phyloP scores from a whole-genome alignment of 345 rosid genomes.

The Excoecaria cochinchinensis region DNA sequence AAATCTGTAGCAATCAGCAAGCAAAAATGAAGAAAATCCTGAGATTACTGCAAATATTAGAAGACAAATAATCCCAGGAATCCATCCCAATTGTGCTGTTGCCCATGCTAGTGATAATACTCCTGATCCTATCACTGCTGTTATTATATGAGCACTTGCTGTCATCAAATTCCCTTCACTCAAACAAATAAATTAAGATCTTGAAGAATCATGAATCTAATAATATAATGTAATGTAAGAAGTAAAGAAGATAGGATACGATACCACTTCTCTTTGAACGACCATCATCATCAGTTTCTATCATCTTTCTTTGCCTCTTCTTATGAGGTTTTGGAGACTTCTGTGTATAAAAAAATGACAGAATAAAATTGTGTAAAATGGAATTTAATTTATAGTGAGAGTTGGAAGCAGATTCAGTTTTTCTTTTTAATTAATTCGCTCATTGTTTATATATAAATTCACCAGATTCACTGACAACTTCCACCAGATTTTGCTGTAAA shows the following conservation, averaged over 20 bases:
- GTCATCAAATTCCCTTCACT: conserved; percentile 7
- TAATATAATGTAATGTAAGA: too few relatives aligned
- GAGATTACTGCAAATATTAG: conserved; percentile 1
- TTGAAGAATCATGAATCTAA: too few relatives aligned
- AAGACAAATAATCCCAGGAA: conserved; percentile 4
- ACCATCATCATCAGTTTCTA: conserved; percentile 15
- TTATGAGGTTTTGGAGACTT: neutral
- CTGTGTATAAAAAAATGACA: neutral
- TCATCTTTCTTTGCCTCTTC: neutral
- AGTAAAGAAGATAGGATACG: neutral
- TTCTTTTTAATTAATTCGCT: neutral
- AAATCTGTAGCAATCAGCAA: conserved; percentile 15
- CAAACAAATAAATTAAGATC: too few relatives aligned
- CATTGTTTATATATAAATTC: neutral
- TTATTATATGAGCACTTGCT: conserved; percentile 19
- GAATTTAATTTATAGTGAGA: too few relatives aligned
- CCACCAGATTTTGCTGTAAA: conserved; percentile 2
- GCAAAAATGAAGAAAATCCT: conserved; percentile 10
- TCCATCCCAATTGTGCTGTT: conserved; percentile 22
- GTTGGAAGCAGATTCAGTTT: too few relatives aligned
- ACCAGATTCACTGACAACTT: neutral
- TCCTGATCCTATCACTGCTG: conserved; percentile 28
- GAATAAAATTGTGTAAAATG: too few relatives aligned
- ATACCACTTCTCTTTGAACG: conserved; percentile 6
- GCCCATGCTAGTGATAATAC: conserved; percentile 24